Base-by-base conservation (phyloP, 2,329 filamentous ascomycete genomes). In the Ramularia collo-cygni region DNA sequence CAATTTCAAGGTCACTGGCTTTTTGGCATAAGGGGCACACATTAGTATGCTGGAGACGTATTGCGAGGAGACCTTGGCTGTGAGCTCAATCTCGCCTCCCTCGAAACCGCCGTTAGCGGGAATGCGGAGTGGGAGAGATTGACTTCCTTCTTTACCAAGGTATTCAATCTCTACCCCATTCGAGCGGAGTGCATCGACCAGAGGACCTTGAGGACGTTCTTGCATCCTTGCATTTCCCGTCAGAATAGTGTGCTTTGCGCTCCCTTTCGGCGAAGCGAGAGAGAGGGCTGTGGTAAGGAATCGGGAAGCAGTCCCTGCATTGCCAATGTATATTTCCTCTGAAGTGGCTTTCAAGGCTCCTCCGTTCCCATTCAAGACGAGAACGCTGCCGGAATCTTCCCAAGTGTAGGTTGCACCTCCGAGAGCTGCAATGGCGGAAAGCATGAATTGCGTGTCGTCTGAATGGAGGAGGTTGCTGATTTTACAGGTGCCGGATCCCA, bases 211-310 rank as follows among this genome's bases (percentile, higher is more conserved):
- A 1, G 93, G 93, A 39, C 92, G 78, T 51, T 90, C 80, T 68
- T 96, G 94, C 92, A 98, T 98, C 38, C 92, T 79, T 8, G 85
- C 81, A 64, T 98, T 98, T 31, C 92, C 92, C 1, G 92, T 98
- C 27, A 98, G 71, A 21, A 95, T 68, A 4, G 85, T 95, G 3
- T 81, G 81, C 13, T 74, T 71, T 10, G 77, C 74, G 10, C 69
- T 68, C 24, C 64, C 66, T 1, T 75, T 73, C 1, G 86, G 75
- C 26, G 78, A 74, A 54, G 89, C 92, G 19, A 98, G 76, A 7
- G 89, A 83, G 9, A 87, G 83, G 16, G 96, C 88, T 0, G 87
- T 93, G 1, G 92, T 95, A 48, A 98, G 67, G 67, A 98, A 98
- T 49, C 92, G 81, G 33, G 92, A 95, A 1, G 92, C 92, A 2